Percentiles rank a stretch among this genome's conserved stretches.
These are phyloP conservation scores for Pichia gijzeniarum DNA, from an alignment of 805 yeast species.

Conservation along the genomic window DNA sequence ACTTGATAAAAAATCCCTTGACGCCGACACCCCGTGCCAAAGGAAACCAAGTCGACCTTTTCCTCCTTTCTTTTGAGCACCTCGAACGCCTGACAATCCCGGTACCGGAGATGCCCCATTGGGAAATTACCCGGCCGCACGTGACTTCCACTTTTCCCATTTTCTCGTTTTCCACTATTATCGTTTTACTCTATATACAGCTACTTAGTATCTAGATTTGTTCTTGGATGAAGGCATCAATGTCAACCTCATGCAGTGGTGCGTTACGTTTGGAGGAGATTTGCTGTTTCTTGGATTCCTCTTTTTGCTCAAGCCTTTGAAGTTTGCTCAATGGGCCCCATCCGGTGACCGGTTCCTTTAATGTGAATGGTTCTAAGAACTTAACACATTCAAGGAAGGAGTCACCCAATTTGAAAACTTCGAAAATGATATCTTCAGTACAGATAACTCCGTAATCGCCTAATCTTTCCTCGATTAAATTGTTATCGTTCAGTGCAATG, in stretches of 20 bases:
- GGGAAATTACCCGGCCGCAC: too few species aligned
- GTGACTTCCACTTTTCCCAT: too few species aligned
- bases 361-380: constrained; percentile 65
- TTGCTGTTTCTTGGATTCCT: constrained; percentile 40
- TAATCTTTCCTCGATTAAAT: constrained; percentile 63
- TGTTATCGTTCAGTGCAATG: constrained; percentile 63
- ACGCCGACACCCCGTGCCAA: too few species aligned
- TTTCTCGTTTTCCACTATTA: too few species aligned
- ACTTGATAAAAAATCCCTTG: too few species aligned
- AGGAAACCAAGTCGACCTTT: too few species aligned
- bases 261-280: constrained; percentile 58
- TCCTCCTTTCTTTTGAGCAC: too few species aligned
- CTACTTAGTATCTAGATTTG: constrained; percentile 42
- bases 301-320: constrained; percentile 52
- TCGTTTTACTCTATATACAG: too few species aligned
- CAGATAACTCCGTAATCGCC: constrained; percentile 69
- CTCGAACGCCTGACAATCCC: too few species aligned
- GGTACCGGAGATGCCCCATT: too few species aligned
- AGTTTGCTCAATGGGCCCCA: constrained; percentile 69
- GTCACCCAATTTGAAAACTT: constrained; percentile 57
- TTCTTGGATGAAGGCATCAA: constrained; percentile 59
- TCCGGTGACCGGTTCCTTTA: constrained; percentile 65
- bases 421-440: constrained; percentile 75
- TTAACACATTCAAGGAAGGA: constrained; percentile 52
- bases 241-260: constrained; percentile 63